A percentile compares a stretch with the other conserved stretches of the same genome.
These are phyloP conservation scores for Botrytis deweyae DNA, from an alignment of 2,329 filamentous ascomycete species.

Conservation along the genomic window DNA sequence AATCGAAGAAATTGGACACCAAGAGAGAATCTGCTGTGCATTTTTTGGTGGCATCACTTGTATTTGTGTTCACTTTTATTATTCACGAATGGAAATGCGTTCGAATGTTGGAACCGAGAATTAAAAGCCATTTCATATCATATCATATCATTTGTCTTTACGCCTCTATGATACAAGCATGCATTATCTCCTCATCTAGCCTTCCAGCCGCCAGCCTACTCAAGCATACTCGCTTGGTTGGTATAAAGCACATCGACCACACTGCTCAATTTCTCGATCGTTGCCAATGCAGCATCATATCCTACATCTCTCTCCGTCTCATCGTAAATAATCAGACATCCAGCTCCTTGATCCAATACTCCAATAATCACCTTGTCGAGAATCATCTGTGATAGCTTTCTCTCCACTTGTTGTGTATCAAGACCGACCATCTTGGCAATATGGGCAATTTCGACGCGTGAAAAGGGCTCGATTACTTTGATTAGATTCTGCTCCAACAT, in stretches of 20 bases:
- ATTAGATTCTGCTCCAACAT: constrained; percentile 99
- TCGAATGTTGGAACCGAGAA: no score
- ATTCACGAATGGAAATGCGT: not conserved
- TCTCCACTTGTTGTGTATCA: constrained; percentile 94
- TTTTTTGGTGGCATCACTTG: not conserved
- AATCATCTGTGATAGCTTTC: constrained; percentile 99
- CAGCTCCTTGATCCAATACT: constrained; percentile 94
- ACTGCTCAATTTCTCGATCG: constrained; percentile 94
- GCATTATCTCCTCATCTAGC: constrained; percentile 22
- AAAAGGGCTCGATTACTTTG: constrained; percentile 99
- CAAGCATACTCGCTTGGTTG: constrained; percentile 92
- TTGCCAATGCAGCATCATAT: constrained; percentile 90
- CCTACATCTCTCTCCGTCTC: constrained; percentile 90
- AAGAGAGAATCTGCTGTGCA: not conserved
- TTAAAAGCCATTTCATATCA: constrained; percentile 16
- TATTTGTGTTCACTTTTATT: not conserved
- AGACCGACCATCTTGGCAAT: constrained; percentile 97
- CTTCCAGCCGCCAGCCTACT: constrained; percentile 53
- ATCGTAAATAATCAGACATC: constrained; percentile 94
- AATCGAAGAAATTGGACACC: not conserved
- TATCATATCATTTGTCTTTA: constrained; percentile 22
- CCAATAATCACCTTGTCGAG: constrained; percentile 98
- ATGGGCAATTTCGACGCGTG: constrained; percentile 92
- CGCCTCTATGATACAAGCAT: constrained; percentile 38
- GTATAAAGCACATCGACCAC: constrained; percentile 97